Evolutionary conservation across 495 filamentous ascomycete species (phyloP).

Genomic region (Polyplosphaeria fusca): DNA sequence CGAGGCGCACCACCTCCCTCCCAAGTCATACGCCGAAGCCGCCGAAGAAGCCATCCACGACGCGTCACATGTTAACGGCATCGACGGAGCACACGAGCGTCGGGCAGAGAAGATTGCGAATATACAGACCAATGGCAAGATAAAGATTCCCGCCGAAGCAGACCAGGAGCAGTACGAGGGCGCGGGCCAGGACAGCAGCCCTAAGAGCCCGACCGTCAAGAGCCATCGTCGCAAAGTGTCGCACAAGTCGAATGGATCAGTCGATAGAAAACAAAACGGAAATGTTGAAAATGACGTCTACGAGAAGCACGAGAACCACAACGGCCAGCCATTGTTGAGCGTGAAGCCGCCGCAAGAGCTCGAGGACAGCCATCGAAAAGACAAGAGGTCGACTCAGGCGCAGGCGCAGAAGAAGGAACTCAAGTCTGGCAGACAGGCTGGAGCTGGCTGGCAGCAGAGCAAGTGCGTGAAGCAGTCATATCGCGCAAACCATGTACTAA

Average conservation of each 20-base stretch:
- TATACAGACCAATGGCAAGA: constrained; percentile 7
- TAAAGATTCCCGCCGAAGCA: constrained; percentile 3
- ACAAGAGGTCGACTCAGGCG: constrained; percentile 1
- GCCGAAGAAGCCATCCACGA: constrained; percentile 24
- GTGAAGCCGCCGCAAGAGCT: constrained; percentile 17
- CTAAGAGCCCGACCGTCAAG: constrained; percentile 19
- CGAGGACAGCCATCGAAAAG: constrained; percentile 19
- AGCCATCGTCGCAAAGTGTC: constrained; percentile 23
- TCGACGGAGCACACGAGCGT: background rate
- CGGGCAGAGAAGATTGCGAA: constrained; percentile 5
- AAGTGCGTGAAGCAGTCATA: constrained; percentile 14
- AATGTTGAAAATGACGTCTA: constrained; percentile 2
- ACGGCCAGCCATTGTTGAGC: constrained; percentile 16
- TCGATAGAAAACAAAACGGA: background rate
- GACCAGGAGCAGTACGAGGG: constrained; percentile 28
- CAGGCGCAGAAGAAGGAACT: constrained; percentile 18
- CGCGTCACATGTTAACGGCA: constrained; percentile 1
- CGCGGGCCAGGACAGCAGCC: constrained; percentile 25
- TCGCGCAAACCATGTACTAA: constrained; percentile 7
- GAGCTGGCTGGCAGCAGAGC: constrained; percentile 39
- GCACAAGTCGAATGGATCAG: constrained; percentile 23
- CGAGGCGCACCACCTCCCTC: constrained; percentile 33
- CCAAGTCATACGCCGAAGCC: constrained; percentile 39
- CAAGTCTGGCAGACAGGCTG: constrained; percentile 39
- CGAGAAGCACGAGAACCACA: constrained; percentile 15